Evolutionary conservation across 352 stramenopile genomes (phyloP), one percentile per base, ranked within the genome.

Genomic region (Pythium plurisporium): DNA sequence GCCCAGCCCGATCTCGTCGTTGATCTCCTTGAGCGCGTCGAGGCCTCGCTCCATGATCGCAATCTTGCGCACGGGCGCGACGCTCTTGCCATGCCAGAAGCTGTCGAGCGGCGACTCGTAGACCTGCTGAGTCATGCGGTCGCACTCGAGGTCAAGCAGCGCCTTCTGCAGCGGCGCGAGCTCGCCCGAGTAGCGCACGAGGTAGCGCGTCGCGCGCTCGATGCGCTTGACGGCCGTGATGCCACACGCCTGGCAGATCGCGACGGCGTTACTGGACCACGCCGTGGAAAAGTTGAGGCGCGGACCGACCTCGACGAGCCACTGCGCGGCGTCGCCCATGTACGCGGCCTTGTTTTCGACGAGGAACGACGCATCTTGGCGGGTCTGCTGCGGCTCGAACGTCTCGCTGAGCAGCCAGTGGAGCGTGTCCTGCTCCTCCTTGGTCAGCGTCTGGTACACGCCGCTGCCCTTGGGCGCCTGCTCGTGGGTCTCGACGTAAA

Each of bases 121-220:
- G 59, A 98, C 86, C 55, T 94, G 58, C 77, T 99, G 96, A n/a
- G 97, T 99, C 97, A 99, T 99, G 49, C 96, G 86, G 60, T 94
- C 84, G 53, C 99, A 84, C 59, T 96, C 70, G 5, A 55, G 64
- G 23, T 83, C 62, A 0, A 99, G 66, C 27, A 89, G 64, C 19
- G 67, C 69, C 6, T 75, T 58, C 52, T 94, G 48, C 14, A 91
- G 50, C 42, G 65, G 74, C 40, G 76, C 65, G 4, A 63, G 72
- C 33, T 83, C 67, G 7, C 70, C 65, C 31, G 72, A 72, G 66
- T 74, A 87, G 34, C 66, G 62, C 59, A 98, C 82, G 11, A 85
- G 55, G 70, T 98, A 99, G 14, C 96, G 81, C 36, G 84, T 91
- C 17, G 89, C 97, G 47, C 92, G 82, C 76, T 99, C 97, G 26